Conservation (phyloP, 495 filamentous ascomycete genomes). For the Neurospora sp. region DNA sequence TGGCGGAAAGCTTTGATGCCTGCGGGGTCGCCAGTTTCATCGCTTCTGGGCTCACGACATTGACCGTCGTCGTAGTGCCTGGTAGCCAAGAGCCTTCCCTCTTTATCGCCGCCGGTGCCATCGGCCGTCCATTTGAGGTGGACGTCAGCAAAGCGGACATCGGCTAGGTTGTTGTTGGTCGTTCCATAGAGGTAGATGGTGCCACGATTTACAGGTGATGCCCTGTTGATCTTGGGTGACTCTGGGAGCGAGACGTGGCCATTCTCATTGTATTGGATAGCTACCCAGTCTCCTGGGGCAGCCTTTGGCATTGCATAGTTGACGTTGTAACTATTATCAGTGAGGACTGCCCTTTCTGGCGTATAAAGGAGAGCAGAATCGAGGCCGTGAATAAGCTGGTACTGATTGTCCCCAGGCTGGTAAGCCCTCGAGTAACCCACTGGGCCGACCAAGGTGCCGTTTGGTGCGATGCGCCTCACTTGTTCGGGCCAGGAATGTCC, state of each 20-base stretch:
- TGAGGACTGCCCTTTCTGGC: slow-evolving; percentile 7
- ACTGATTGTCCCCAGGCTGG: slow-evolving; percentile 35
- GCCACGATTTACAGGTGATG: slow-evolving; percentile 50
- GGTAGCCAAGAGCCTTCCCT: slow-evolving; percentile 60
- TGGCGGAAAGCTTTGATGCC: slow-evolving; percentile 46
- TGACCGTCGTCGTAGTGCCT: slow-evolving; percentile 75
- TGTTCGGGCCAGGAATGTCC: slow-evolving; percentile 77
- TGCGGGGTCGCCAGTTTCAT: slow-evolving; percentile 13
- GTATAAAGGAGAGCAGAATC: neutral
- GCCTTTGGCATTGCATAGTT: slow-evolving; percentile 55
- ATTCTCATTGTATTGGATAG: slow-evolving; percentile 73
- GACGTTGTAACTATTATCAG: slow-evolving; percentile 39
- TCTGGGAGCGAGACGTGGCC: slow-evolving; percentile 68
- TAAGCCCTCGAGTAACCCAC: slow-evolving; percentile 60
- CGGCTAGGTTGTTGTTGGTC: slow-evolving; percentile 33
- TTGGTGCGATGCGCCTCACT: slow-evolving; percentile 54
- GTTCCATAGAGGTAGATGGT: slow-evolving; percentile 80
- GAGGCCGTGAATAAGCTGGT: slow-evolving; percentile 16
- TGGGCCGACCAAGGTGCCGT: slow-evolving; percentile 61
- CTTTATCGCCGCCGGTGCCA: slow-evolving; percentile 65
- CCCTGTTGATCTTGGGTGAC: slow-evolving; percentile 37
- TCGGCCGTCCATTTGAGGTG: slow-evolving; percentile 63
- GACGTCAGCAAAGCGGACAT: slow-evolving; percentile 57
- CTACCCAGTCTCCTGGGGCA: slow-evolving; percentile 55
- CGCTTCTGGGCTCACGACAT: slow-evolving; percentile 57